Percentiles rank a stretch among this genome's conserved stretches.
These are phyloP conservation scores for Hansfordia pulvinata DNA, from an alignment of 2,329 filamentous ascomycete species.

Conservation along the genomic window DNA sequence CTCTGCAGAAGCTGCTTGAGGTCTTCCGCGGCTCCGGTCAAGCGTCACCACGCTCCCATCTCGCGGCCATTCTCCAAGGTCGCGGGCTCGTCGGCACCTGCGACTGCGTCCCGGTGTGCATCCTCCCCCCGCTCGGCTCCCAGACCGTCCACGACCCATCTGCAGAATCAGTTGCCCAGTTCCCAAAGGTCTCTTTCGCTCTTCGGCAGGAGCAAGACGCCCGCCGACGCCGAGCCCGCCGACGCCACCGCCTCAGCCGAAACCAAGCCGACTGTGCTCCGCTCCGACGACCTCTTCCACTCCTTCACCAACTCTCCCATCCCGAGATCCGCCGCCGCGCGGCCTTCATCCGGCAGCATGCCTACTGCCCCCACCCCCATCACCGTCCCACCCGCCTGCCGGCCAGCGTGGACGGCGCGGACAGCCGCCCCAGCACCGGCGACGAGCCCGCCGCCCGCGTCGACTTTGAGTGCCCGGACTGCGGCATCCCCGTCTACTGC, in stretches of 20 bases:
- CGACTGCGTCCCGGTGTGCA: slow-evolving; percentile 6
- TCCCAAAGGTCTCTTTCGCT: slow-evolving; percentile 12
- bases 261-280: slow-evolving; percentile 27
- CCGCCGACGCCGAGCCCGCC: slow-evolving; percentile 6
- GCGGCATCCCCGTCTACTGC: slow-evolving; percentile 86
- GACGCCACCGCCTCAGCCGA: slow-evolving; percentile 6
- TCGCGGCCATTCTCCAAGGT: slow-evolving; percentile 4
- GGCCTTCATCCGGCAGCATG: slow-evolving; percentile 84
- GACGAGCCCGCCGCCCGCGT: slow-evolving; percentile 64
- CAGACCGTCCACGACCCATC: slow-evolving; percentile 6
- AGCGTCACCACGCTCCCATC: background rate
- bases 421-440: slow-evolving; percentile 39
- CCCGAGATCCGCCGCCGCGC: slow-evolving; percentile 75
- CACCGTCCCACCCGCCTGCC: slow-evolving; percentile 65
- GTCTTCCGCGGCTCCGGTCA: slow-evolving; percentile 3
- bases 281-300: slow-evolving; percentile 80
- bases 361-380: slow-evolving; percentile 81
- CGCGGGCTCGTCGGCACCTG: slow-evolving; percentile 3
- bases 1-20: slow-evolving; percentile 15
- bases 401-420: slow-evolving; percentile 49
- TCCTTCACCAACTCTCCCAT: slow-evolving; percentile 81
- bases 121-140: background rate
- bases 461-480: slow-evolving; percentile 90
- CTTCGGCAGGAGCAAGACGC: slow-evolving; percentile 11
- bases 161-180: slow-evolving; percentile 3